Evolutionary conservation across 495 filamentous ascomycete genomes (phyloP).

Genomic region (Ramalina intermedia): DNA sequence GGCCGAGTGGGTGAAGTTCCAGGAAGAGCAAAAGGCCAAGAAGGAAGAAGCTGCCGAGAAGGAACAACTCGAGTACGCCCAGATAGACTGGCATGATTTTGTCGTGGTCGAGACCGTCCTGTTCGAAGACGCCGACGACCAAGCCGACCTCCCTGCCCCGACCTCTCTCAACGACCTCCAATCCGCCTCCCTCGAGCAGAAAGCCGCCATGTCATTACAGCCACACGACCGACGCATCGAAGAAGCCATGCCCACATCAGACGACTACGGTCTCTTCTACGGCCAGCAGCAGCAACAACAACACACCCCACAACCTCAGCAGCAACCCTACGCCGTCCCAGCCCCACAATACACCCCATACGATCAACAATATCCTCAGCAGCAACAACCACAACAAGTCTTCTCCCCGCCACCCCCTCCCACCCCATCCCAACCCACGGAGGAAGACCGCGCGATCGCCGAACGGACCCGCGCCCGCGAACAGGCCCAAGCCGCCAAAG

Average conservation of each 20-base stretch:
- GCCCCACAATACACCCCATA: conserved; percentile 19
- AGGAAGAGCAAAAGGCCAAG: conserved; percentile 73
- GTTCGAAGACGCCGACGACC: conserved; percentile 81
- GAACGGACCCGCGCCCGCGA: conserved; percentile 54
- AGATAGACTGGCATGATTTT: conserved; percentile 98
- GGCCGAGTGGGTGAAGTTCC: conserved; percentile 73
- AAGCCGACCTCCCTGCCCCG: conserved; percentile 73
- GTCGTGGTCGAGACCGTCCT: conserved; percentile 90
- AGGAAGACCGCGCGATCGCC: conserved; percentile 52
- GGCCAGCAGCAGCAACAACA: conserved; percentile 29
- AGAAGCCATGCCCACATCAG: conserved; percentile 83
- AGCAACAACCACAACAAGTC: conserved; percentile 3
- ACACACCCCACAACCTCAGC: conserved; percentile 7
- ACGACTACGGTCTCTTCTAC: conserved; percentile 43
- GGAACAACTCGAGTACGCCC: conserved; percentile 69
- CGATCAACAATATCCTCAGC: conserved; percentile 23
- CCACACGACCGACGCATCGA: conserved; percentile 70
- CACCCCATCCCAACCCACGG: conserved; percentile 35
- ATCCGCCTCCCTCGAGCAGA: conserved; percentile 86
- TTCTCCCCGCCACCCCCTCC: conserved; percentile 22
- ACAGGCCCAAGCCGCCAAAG: conserved; percentile 63
- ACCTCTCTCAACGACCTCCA: conserved; percentile 82
- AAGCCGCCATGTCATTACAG: conserved; percentile 71
- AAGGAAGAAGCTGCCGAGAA: conserved; percentile 80
- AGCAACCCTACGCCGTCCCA: conserved; percentile 20